Evolutionary conservation across 139 green algal species (phyloP).

Genomic region (Chlamydomonas sphaeroides): DNA sequence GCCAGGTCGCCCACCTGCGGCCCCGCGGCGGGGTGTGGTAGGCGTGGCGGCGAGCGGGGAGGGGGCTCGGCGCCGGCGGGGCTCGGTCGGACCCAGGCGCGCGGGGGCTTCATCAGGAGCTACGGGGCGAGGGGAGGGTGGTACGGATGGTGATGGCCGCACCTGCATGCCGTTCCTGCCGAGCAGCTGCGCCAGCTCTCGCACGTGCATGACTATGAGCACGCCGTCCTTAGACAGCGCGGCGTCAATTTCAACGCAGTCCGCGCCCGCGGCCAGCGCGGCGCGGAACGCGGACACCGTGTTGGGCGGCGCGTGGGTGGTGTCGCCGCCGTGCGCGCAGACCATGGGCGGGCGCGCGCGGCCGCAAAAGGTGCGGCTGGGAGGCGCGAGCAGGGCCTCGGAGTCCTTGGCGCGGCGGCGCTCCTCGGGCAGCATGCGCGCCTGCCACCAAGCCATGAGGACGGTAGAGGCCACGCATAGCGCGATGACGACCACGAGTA

Average conservation of each 20-base stretch:
- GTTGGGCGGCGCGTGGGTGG: conserved; percentile 53
- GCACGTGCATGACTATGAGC: conserved; percentile 68
- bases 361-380: conserved; percentile 26
- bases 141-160: no score
- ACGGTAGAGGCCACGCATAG: background rate
- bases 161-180: conserved; percentile 14
- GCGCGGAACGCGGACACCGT: conserved; percentile 56
- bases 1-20: conserved; percentile 53
- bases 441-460: background rate
- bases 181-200: conserved; percentile 61
- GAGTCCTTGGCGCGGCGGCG: background rate
- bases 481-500: background rate
- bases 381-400: conserved; percentile 7
- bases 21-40: background rate
- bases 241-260: conserved; percentile 63
- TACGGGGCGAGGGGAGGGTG: no score
- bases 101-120: no score
- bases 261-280: conserved; percentile 46
- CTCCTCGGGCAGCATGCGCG: background rate
- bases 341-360: conserved; percentile 52
- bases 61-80: background rate
- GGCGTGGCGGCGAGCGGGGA: background rate
- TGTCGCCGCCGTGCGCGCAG: conserved; percentile 70
- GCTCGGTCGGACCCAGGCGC: background rate
- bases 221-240: conserved; percentile 30